phyloP scores from a whole-genome alignment of 2,329 filamentous ascomycete genomes.

The Corniculantispora saksenae region DNA sequence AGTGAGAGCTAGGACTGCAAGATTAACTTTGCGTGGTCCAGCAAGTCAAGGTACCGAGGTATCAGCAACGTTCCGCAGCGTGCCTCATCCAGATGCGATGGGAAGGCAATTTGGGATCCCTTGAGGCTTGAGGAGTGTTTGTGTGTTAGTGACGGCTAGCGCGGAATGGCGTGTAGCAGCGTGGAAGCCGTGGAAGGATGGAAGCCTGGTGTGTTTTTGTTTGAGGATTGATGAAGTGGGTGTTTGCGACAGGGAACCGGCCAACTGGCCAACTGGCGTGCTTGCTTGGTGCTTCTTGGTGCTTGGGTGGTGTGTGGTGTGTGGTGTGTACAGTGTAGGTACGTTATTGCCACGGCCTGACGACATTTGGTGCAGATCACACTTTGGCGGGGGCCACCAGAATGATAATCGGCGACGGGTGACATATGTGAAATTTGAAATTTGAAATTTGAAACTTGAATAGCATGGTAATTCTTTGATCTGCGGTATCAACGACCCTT shows the following conservation, averaged over 20 bases:
- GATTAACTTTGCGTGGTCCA: not conserved
- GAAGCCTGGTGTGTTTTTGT: not conserved
- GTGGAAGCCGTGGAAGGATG: constrained; percentile 13
- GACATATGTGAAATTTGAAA: not conserved
- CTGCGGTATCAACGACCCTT: no score
- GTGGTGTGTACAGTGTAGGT: not conserved
- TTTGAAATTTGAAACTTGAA: no score
- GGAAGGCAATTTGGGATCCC: not conserved
- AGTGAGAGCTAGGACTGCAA: not conserved
- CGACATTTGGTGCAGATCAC: constrained; percentile 12
- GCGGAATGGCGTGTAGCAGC: not conserved
- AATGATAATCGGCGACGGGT: not conserved
- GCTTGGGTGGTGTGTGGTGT: not conserved
- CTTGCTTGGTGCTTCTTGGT: no score
- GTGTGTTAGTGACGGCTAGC: not conserved
- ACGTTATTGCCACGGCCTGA: constrained; percentile 10
- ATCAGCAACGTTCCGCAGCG: not conserved
- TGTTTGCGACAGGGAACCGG: no score
- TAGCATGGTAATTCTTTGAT: no score
- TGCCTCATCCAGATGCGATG: not conserved
- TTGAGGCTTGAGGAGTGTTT: not conserved
- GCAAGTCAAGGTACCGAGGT: no score
- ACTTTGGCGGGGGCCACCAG: not conserved
- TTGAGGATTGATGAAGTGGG: not conserved
- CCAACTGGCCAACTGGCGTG: no score